These are phyloP conservation scores for Pestalotiopsis sp. DNA, from an alignment of 2,329 filamentous ascomycete species.

Conservation along the genomic window DNA sequence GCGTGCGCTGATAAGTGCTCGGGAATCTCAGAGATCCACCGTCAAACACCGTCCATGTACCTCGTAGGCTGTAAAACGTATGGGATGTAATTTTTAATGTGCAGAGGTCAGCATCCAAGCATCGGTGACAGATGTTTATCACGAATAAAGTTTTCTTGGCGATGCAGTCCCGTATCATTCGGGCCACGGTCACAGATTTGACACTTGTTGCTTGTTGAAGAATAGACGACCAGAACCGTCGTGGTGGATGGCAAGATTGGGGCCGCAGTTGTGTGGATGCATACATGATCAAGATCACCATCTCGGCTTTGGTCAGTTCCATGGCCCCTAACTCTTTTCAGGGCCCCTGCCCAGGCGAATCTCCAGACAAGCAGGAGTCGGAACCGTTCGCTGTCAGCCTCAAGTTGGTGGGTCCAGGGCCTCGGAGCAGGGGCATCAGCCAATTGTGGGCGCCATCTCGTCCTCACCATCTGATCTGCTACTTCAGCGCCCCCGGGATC, in stretches of 20 bases:
- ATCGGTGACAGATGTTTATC: not conserved
- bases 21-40: too few species aligned
- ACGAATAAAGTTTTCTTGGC: conserved; percentile 4
- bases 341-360: not conserved
- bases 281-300: not conserved
- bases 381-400: conserved; percentile 10
- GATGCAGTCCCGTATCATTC: not conserved
- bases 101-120: not conserved
- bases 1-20: too few species aligned
- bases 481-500: not conserved
- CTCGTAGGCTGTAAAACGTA: too few species aligned
- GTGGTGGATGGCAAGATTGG: not conserved
- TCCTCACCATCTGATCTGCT: conserved; percentile 9
- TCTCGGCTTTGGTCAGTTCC: not conserved
- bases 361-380: conserved; percentile 8
- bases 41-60: too few species aligned
- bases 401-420: conserved; percentile 11
- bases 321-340: not conserved
- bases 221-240: too few species aligned
- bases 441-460: not conserved
- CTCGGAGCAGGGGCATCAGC: not conserved
- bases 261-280: not conserved
- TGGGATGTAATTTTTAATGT: too few species aligned
- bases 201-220: too few species aligned
- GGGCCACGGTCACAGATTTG: not conserved